A percentile compares a stretch with the other conserved stretches of the same genome.
phyloP scores from a whole-genome alignment of 176 grass and related monocot genomes.

The Chrysopogon serrulatus region DNA sequence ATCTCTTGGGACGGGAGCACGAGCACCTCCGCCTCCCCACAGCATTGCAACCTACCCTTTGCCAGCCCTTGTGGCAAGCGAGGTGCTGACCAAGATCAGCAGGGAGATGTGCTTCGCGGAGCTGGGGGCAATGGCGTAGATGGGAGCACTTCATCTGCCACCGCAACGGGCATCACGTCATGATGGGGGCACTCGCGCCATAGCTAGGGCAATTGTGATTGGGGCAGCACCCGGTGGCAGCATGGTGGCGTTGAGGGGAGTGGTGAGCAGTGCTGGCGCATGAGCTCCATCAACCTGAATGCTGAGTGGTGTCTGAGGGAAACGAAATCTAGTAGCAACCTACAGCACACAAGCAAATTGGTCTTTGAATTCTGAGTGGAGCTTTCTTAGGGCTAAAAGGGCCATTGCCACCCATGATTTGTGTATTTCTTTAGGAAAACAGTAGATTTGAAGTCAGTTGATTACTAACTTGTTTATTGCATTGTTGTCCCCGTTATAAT shows the following conservation, averaged over 20 bases:
- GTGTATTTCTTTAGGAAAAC: background rate
- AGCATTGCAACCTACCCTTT: background rate
- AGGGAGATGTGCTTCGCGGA: background rate
- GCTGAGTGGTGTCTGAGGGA: no score
- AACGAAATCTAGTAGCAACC: background rate
- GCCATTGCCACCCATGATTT: background rate
- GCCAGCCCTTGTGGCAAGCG: background rate
- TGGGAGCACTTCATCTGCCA: background rate
- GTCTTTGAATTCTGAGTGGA: background rate
- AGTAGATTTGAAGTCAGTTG: background rate
- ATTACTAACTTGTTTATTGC: no score
- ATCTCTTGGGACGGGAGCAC: slow-evolving; percentile 35
- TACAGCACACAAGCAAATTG: background rate
- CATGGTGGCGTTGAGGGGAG: slow-evolving; percentile 13
- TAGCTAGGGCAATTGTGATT: slow-evolving; percentile 2
- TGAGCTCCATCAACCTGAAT: slow-evolving; percentile 35
- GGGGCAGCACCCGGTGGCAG: background rate
- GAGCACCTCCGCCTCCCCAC: slow-evolving; percentile 19
- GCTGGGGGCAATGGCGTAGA: background rate
- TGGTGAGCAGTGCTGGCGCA: slow-evolving; percentile 42
- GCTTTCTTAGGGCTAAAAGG: background rate
- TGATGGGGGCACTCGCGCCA: slow-evolving; percentile 59
- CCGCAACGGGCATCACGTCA: background rate
- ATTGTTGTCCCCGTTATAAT: no score
- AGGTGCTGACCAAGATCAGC: background rate